Conservation (phyloP, 805 yeast genomes). For the Metahyphopichia silvanorum region DNA sequence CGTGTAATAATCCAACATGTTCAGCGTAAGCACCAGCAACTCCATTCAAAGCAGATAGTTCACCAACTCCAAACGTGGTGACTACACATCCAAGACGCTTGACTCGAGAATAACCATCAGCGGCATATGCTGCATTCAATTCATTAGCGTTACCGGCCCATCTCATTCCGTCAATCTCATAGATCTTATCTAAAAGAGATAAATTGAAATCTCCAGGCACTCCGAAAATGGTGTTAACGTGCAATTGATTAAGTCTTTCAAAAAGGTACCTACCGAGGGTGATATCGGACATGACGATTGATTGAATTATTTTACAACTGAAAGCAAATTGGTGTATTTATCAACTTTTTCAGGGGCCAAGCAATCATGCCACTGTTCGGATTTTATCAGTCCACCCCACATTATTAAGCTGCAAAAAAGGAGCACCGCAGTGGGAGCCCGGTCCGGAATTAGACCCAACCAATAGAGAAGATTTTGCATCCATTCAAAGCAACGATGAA, state of each 20-base stretch:
- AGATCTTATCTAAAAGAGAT: constrained; percentile 34
- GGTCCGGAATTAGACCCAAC: too few species aligned
- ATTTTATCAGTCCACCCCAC: too few species aligned
- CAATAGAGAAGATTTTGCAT: too few species aligned
- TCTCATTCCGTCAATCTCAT: constrained; percentile 37
- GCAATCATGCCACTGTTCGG: too few species aligned
- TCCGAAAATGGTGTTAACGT: constrained; percentile 36
- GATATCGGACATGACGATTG: constrained; percentile 29
- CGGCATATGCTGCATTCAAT: constrained; percentile 42
- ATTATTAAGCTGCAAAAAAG: too few species aligned
- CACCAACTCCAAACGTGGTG: constrained; percentile 43
- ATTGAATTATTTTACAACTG: not conserved
- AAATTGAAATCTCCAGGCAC: constrained; percentile 42
- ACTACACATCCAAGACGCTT: constrained; percentile 35
- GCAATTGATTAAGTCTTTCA: constrained; percentile 37
- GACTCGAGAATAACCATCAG: constrained; percentile 40
- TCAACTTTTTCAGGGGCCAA: too few species aligned
- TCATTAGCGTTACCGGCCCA: constrained; percentile 46
- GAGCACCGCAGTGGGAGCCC: too few species aligned
- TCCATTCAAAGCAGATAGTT: constrained; percentile 36
- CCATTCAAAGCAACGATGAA: too few species aligned
- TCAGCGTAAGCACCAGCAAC: constrained; percentile 41
- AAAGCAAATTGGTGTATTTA: too few species aligned
- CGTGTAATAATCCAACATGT: constrained; percentile 38
- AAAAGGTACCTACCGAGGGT: constrained; percentile 38